These are phyloP conservation scores for Azolla pinnata DNA, from an alignment of 75 land plant species.

Conservation along the genomic window DNA sequence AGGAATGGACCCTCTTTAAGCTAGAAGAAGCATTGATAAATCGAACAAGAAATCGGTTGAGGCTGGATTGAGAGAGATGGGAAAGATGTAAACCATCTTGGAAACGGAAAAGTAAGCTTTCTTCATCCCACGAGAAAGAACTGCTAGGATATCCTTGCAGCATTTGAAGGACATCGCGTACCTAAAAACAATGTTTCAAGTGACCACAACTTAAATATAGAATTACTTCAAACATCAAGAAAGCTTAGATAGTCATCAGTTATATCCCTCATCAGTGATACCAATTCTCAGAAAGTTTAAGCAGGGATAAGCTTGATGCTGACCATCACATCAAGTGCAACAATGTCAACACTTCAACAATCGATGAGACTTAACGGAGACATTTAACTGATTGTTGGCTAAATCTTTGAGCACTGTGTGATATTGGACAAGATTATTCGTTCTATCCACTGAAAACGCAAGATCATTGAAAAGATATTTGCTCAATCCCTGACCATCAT, in stretches of 20 bases:
- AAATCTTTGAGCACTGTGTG: too few species aligned
- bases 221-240: neutral
- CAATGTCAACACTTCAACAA: too few species aligned
- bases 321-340: too few species aligned
- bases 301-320: too few species aligned
- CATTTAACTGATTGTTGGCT: too few species aligned
- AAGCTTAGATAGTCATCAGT: neutral
- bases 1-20: conserved; percentile 44
- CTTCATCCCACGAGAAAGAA: conserved; percentile 55
- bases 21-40: conserved; percentile 62
- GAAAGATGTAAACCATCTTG: conserved; percentile 52
- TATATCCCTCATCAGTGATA: too few species aligned
- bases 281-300: too few species aligned
- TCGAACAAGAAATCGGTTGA: conserved; percentile 34
- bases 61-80: conserved; percentile 64
- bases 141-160: conserved; percentile 65
- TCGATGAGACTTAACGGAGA: too few species aligned
- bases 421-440: too few species aligned
- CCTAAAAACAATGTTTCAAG: conserved; percentile 30
- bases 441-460: too few species aligned
- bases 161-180: conserved; percentile 61
- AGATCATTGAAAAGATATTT: too few species aligned
- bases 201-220: neutral
- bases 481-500: too few species aligned
- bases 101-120: conserved; percentile 23